Conservation (phyloP, 768 basidiomycete species). For the Heimioporus sp. region DNA sequence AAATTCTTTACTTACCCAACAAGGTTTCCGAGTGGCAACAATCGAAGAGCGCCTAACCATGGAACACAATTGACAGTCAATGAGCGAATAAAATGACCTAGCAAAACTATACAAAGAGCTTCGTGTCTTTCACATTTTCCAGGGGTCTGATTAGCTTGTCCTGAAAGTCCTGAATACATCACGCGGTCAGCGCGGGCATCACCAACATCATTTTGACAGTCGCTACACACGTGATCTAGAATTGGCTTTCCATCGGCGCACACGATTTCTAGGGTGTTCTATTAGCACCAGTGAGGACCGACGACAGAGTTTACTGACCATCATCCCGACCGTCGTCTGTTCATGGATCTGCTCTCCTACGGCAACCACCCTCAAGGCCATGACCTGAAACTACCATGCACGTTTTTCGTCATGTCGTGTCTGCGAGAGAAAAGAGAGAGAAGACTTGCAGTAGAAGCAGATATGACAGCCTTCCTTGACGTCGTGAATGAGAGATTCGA, state of each 20-base stretch:
- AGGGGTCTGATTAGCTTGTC: conserved; percentile 2
- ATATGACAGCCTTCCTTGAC: conserved; percentile 44
- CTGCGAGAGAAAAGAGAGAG: background rate
- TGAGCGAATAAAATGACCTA: too few relatives aligned
- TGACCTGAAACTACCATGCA: conserved; percentile 10
- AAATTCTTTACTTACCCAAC: conserved; percentile 14
- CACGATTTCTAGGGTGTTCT: background rate
- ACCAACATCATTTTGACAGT: background rate
- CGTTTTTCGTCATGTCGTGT: background rate
- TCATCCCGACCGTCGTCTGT: conserved; percentile 46
- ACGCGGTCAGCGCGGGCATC: background rate
- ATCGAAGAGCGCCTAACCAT: conserved; percentile 24
- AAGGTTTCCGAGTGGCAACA: conserved; percentile 31
- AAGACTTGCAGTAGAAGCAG: conserved; percentile 49
- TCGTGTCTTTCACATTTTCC: background rate
- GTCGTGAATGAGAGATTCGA: conserved; percentile 41
- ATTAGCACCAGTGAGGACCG: background rate
- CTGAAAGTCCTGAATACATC: conserved; percentile 2
- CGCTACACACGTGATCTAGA: conserved; percentile 7
- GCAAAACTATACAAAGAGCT: too few relatives aligned
- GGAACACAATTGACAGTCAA: background rate
- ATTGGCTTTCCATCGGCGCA: conserved; percentile 3
- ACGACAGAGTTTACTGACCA: conserved; percentile 27
- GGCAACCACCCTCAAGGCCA: conserved; percentile 2
- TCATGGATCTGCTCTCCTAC: conserved; percentile 30